Evolutionary conservation across 768 basidiomycete species (phyloP).

Genomic region (Boletus rex-veris): DNA sequence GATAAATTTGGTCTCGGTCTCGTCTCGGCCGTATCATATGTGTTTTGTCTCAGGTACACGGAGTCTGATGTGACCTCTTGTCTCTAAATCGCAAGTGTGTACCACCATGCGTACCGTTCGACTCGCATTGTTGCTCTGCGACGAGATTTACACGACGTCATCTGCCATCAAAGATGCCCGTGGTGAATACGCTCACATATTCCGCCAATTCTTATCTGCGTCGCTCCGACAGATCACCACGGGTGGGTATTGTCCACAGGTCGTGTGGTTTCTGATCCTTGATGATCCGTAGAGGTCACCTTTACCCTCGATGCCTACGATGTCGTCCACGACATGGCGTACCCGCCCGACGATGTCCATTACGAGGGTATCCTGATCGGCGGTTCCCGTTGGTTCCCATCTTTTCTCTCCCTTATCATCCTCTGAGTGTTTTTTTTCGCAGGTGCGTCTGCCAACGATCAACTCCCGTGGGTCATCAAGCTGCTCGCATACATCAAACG

Average conservation of each 20-base stretch:
- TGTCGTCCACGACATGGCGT: slow-evolving; percentile 58
- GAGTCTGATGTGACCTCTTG: no score
- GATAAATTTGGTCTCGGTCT: no score
- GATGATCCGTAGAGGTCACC: slow-evolving; percentile 11
- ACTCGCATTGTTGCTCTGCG: not conserved
- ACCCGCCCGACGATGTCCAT: slow-evolving; percentile 49
- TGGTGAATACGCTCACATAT: slow-evolving; percentile 58
- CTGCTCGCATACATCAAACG: slow-evolving; percentile 57
- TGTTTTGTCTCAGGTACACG: no score
- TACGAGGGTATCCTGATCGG: slow-evolving; percentile 76
- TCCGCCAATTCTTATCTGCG: slow-evolving; percentile 40
- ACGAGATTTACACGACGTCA: not conserved
- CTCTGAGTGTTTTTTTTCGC: not conserved
- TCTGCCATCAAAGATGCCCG: slow-evolving; percentile 36
- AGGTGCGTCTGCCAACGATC: slow-evolving; percentile 76
- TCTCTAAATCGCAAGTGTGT: no score
- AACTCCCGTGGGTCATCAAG: slow-evolving; percentile 69
- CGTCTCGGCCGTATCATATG: no score
- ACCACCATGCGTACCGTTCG: not conserved
- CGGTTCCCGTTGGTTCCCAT: slow-evolving; percentile 64
- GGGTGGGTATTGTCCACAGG: slow-evolving; percentile 2
- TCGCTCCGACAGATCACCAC: slow-evolving; percentile 23
- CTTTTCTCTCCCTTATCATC: no score
- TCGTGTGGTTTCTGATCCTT: not conserved
- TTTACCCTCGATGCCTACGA: slow-evolving; percentile 68